Evolutionary conservation across 371 early-diverging fungal species (phyloP).

Genomic region (Zancudomyces culisetae): DNA sequence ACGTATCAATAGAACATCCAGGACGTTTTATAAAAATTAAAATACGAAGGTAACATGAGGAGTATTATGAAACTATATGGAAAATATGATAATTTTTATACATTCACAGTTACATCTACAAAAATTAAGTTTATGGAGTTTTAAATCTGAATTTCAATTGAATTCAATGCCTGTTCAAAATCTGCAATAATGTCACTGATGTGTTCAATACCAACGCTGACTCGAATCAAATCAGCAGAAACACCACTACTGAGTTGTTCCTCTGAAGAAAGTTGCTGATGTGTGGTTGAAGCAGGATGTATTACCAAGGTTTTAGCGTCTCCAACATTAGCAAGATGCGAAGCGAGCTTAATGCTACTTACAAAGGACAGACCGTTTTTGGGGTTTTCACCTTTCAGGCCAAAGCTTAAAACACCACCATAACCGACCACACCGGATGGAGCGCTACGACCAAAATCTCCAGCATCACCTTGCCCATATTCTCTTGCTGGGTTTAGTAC

Average conservation of each 20-base stretch:
- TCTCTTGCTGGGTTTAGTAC: constrained; percentile 43
- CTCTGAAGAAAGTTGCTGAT: constrained; percentile 60
- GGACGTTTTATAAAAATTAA: not conserved
- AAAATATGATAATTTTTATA: not conserved
- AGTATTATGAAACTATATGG: not conserved
- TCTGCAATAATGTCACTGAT: constrained; percentile 76
- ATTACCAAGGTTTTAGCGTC: constrained; percentile 74
- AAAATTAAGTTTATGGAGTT: not conserved
- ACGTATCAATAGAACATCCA: not conserved
- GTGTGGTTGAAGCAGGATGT: constrained; percentile 66
- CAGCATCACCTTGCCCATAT: too few relatives aligned
- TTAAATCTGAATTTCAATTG: not conserved
- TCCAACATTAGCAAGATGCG: constrained; percentile 78
- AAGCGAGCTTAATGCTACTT: constrained; percentile 47
- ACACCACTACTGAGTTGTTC: constrained; percentile 62
- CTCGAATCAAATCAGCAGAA: constrained; percentile 61
- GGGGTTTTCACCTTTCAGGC: constrained; percentile 42
- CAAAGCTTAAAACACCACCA: constrained; percentile 74
- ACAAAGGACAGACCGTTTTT: constrained; percentile 45
- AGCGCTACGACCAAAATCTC: too few relatives aligned
- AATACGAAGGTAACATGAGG: not conserved
- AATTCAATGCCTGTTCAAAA: constrained; percentile 23
- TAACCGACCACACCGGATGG: too few relatives aligned
- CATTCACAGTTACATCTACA: not conserved
- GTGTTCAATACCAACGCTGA: constrained; percentile 75